Evolutionary conservation across 1,284 basidiomycete species (phyloP).

Genomic region (Taiwanofungus camphoratus): DNA sequence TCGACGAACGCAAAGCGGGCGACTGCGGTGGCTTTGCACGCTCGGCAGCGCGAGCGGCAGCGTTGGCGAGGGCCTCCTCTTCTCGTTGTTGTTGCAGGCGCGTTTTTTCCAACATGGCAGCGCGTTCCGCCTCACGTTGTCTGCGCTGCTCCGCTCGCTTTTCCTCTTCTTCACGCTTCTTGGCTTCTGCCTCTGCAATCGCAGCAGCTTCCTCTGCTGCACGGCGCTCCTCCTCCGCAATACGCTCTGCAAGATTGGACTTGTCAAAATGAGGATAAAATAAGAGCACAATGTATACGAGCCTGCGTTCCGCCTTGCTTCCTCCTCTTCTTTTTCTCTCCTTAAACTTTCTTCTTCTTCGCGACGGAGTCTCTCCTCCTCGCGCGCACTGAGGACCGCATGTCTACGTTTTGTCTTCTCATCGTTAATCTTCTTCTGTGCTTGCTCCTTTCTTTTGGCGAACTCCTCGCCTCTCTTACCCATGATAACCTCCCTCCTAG

Average conservation of each 20-base stretch:
- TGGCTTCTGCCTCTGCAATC: constrained; percentile 44
- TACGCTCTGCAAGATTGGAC: constrained; percentile 36
- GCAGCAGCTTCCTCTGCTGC: constrained; percentile 48
- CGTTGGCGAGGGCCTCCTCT: constrained; percentile 64
- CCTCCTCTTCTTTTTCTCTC: constrained; percentile 48
- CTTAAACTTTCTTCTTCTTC: constrained; percentile 45
- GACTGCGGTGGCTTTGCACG: constrained; percentile 22
- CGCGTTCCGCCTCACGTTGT: constrained; percentile 64
- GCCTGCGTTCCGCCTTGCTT: constrained; percentile 44
- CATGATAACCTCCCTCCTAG: constrained; percentile 56
- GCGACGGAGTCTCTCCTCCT: constrained; percentile 45
- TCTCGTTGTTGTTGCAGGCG: constrained; percentile 67
- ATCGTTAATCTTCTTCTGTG: constrained; percentile 72
- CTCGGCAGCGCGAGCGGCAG: constrained; percentile 25
- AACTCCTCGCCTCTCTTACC: constrained; percentile 70
- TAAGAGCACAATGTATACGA: constrained; percentile 16
- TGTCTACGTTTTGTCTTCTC: constrained; percentile 78
- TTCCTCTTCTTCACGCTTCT: constrained; percentile 59
- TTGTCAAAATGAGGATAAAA: constrained; percentile 6
- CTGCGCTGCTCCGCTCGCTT: constrained; percentile 46
- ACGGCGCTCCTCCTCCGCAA: constrained; percentile 47
- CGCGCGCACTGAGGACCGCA: constrained; percentile 49
- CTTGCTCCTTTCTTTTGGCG: constrained; percentile 52
- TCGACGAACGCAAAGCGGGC: constrained; percentile 19
- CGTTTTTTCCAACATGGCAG: constrained; percentile 50